A percentile compares a stretch with the other conserved stretches of the same genome.
phyloP scores from a whole-genome alignment of 192 early-diverging fungal genomes.

The Dissophora ornata region DNA sequence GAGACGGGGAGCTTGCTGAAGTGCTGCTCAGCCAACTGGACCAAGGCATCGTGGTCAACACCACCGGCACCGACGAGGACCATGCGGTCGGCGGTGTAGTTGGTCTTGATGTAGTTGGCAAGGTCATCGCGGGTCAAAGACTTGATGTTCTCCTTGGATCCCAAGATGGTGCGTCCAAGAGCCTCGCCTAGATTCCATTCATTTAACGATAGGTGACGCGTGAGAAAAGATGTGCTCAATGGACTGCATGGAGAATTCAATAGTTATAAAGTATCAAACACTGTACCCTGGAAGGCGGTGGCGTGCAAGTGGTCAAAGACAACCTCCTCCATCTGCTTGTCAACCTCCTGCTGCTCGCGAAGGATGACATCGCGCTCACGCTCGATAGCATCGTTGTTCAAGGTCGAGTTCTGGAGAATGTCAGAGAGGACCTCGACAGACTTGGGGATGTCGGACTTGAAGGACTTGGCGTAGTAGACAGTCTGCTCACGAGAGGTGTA shows the following conservation, averaged over 20 bases:
- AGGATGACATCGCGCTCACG: conserved; percentile 98
- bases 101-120: conserved; percentile 87
- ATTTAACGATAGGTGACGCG: too few species aligned
- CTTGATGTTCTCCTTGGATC: conserved; percentile 94
- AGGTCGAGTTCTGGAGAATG: conserved; percentile 91
- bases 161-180: conserved; percentile 93
- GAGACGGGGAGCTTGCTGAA: conserved; percentile 83
- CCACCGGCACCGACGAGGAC: conserved; percentile 94
- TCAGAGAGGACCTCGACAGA: conserved; percentile 95
- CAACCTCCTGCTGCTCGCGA: conserved; percentile 92
- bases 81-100: conserved; percentile 98
- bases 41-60: conserved; percentile 93
- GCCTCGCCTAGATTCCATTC: conserved; percentile 64
- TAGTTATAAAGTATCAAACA: neutral
- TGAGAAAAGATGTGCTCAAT: neutral
- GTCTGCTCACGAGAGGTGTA: conserved; percentile 99
- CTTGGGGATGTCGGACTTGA: conserved; percentile 85
- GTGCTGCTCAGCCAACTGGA: conserved; percentile 92
- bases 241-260: too few species aligned
- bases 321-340: conserved; percentile 96
- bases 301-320: conserved; percentile 99
- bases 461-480: conserved; percentile 97
- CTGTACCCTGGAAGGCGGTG: conserved; percentile 84
- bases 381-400: conserved; percentile 87
- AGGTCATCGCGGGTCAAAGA: conserved; percentile 89